Conservation (phyloP, 2,329 filamentous ascomycete genomes). For the Alternaria sp. region DNA sequence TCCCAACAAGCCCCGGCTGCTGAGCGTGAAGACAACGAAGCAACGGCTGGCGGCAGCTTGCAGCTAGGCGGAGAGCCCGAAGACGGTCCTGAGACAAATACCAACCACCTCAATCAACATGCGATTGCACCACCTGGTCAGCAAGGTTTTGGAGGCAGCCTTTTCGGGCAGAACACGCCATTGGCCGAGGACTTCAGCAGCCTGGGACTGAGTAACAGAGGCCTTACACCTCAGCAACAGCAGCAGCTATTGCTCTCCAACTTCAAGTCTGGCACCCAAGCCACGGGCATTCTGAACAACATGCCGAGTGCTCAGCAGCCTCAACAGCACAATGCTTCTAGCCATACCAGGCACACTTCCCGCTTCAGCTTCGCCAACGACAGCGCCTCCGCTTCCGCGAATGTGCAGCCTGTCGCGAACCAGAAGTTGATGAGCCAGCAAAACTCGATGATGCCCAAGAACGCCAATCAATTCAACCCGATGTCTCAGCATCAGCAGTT, state of each 20-base stretch:
- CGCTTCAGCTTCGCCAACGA: conserved; percentile 89
- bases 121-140: conserved; percentile 81
- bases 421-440: conserved; percentile 83
- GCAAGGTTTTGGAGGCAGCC: conserved; percentile 57
- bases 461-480: conserved; percentile 57
- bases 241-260: conserved; percentile 70
- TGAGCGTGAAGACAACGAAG: conserved; percentile 76
- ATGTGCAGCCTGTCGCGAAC: conserved; percentile 79
- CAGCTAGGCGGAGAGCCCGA: conserved; percentile 94
- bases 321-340: conserved; percentile 62
- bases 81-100: conserved; percentile 68
- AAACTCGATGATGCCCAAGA: conserved; percentile 78
- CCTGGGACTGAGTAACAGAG: conserved; percentile 66
- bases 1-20: conserved; percentile 37
- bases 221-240: conserved; percentile 80
- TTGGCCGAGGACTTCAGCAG: conserved; percentile 49
- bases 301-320: conserved; percentile 52
- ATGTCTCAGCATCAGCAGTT: conserved; percentile 61
- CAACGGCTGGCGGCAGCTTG: conserved; percentile 71
- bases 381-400: conserved; percentile 61
- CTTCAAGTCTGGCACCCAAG: conserved; percentile 58
- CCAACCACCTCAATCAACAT: conserved; percentile 66
- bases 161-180: conserved; percentile 44
- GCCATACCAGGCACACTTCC: conserved; percentile 82
- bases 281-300: conserved; percentile 62